phyloP scores from a whole-genome alignment of 805 yeast genomes.

The Wickerhamiella spandovensis region DNA sequence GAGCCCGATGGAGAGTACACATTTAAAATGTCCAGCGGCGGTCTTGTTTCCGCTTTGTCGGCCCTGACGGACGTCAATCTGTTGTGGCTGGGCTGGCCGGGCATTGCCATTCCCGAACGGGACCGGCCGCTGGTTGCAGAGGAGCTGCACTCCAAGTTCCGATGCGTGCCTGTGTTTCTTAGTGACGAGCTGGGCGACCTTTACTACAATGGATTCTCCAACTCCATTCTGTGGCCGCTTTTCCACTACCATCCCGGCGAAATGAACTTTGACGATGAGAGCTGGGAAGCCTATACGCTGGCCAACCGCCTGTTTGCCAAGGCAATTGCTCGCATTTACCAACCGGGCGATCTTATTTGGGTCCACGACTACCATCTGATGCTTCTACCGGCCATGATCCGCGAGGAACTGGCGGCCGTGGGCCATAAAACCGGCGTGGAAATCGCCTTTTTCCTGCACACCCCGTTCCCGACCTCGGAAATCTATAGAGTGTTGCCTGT shows the following conservation, averaged over 20 bases:
- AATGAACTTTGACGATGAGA: conserved; percentile 92
- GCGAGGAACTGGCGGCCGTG: conserved; percentile 37
- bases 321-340: conserved; percentile 51
- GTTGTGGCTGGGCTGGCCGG: conserved; percentile 97
- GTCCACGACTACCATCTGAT: conserved; percentile 95
- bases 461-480: conserved; percentile 96
- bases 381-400: conserved; percentile 81
- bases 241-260: conserved; percentile 99
- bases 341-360: conserved; percentile 87
- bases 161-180: conserved; percentile 80
- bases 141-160: conserved; percentile 65
- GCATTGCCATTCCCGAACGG: conserved; percentile 59
- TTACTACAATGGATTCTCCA: conserved; percentile 92
- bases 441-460: conserved; percentile 88
- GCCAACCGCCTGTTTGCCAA: conserved; percentile 77
- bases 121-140: conserved; percentile 56
- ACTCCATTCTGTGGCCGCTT: conserved; percentile 92
- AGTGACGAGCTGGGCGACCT: conserved; percentile 85
- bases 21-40: conserved; percentile 93
- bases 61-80: conserved; percentile 75
- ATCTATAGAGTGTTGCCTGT: conserved; percentile 94
- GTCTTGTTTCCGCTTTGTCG: conserved; percentile 88
- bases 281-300: conserved; percentile 95
- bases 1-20: conserved; percentile 45
- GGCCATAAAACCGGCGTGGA: conserved; percentile 36